These are phyloP conservation scores for Alternaria triticina DNA, from an alignment of 2,329 filamentous ascomycete species.

Conservation along the genomic window DNA sequence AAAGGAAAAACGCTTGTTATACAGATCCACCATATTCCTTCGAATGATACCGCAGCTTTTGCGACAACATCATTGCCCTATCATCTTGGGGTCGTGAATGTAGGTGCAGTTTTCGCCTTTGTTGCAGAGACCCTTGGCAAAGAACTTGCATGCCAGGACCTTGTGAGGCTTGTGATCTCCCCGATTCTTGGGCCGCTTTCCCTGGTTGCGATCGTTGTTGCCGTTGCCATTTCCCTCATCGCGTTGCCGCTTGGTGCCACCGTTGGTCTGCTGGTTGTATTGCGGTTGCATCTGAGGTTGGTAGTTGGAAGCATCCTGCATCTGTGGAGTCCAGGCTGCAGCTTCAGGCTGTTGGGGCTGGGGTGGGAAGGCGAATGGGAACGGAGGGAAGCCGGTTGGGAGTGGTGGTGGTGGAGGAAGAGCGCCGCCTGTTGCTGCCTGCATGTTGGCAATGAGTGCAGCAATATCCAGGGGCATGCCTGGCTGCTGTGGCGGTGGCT, in stretches of 20 bases:
- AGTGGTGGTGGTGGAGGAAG: constrained; percentile 33
- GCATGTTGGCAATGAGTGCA: constrained; percentile 33
- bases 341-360: constrained; percentile 18
- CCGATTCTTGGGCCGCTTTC: constrained; percentile 54
- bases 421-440: constrained; percentile 21
- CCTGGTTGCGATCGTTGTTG: constrained; percentile 53
- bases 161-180: constrained; percentile 43
- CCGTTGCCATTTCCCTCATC: constrained; percentile 37
- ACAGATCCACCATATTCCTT: background rate
- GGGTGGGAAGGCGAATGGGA: constrained; percentile 21
- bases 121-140: constrained; percentile 72
- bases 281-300: constrained; percentile 19
- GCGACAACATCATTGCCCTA: background rate
- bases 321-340: constrained; percentile 21
- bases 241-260: constrained; percentile 45
- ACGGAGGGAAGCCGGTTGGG: constrained; percentile 27
- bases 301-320: constrained; percentile 12
- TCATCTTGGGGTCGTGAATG: constrained; percentile 62
- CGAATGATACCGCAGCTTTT: background rate
- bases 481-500: constrained; percentile 21
- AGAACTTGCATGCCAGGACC: constrained; percentile 68
- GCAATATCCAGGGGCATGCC: constrained; percentile 26
- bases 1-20: constrained; percentile 7
- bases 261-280: constrained; percentile 37
- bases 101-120: constrained; percentile 78